A percentile compares a stretch with the other conserved stretches of the same genome.
These are phyloP conservation scores for Populus tomentosa DNA, from an alignment of 441 rosid species.

Conservation along the genomic window DNA sequence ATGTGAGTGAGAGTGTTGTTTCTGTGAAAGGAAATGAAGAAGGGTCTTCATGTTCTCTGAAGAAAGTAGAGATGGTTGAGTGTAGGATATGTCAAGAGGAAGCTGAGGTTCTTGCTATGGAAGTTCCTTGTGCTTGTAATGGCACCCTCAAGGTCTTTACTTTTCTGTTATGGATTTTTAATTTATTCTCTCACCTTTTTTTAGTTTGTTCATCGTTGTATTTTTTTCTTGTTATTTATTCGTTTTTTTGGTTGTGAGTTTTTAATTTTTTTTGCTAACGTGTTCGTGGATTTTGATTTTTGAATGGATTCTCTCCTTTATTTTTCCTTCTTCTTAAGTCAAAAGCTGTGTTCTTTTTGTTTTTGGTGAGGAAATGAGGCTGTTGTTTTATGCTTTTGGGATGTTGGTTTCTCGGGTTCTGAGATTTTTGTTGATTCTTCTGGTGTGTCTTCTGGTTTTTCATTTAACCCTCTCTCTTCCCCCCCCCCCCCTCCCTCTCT, in stretches of 20 bases:
- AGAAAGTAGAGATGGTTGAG: slow-evolving; percentile 42
- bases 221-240: not conserved
- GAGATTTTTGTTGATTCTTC: not conserved
- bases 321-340: not conserved
- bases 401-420: not conserved
- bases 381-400: not conserved
- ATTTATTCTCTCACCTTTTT: not conserved
- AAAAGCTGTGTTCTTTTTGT: not conserved
- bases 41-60: slow-evolving; percentile 23
- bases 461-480: not conserved
- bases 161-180: slow-evolving; percentile 9
- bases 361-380: not conserved
- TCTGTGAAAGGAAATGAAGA: slow-evolving; percentile 20
- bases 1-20: slow-evolving; percentile 4
- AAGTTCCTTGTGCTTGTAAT: slow-evolving; percentile 62
- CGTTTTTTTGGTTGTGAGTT: not conserved
- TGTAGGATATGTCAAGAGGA: slow-evolving; percentile 74
- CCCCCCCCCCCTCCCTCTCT: not conserved
- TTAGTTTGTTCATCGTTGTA: not conserved
- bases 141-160: slow-evolving; percentile 60
- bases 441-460: not conserved
- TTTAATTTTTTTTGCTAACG: not conserved
- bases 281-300: not conserved
- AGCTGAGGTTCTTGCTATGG: slow-evolving; percentile 43
- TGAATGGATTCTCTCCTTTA: not conserved